Conservation (phyloP, 192 early-diverging fungal species). For the Linnemannia schmuckeri region DNA sequence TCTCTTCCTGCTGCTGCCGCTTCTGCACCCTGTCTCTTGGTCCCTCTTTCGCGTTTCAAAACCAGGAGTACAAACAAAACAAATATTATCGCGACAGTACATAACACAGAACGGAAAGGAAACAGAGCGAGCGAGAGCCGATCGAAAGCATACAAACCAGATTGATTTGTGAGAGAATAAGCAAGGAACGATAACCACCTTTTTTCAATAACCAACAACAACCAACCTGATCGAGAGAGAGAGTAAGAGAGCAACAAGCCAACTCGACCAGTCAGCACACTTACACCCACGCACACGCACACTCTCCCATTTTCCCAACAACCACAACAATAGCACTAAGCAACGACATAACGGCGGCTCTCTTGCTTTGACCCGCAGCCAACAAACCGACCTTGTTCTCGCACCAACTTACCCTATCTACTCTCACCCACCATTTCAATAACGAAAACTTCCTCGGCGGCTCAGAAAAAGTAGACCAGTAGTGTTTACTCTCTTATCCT, state of each 20-base stretch:
- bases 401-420: neutral
- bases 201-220: neutral
- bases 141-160: neutral
- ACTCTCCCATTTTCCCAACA: neutral
- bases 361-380: neutral
- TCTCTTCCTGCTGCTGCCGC: neutral
- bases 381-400: too few species aligned
- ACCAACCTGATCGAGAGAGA: neutral
- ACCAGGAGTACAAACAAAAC: conserved; percentile 2
- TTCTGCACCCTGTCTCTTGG: conserved; percentile 4
- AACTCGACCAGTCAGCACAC: neutral
- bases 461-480: neutral
- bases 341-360: neutral
- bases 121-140: neutral
- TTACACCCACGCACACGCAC: neutral
- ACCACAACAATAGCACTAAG: neutral
- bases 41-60: conserved; percentile 34
- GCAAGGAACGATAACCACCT: neutral
- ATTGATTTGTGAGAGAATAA: neutral
- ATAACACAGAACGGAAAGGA: conserved; percentile 12
- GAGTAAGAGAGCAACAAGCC: neutral
- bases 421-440: neutral
- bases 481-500: neutral
- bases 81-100: neutral
- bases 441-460: neutral